Conservation (phyloP, 129 eudicot genomes). For the Tagetes erecta region DNA sequence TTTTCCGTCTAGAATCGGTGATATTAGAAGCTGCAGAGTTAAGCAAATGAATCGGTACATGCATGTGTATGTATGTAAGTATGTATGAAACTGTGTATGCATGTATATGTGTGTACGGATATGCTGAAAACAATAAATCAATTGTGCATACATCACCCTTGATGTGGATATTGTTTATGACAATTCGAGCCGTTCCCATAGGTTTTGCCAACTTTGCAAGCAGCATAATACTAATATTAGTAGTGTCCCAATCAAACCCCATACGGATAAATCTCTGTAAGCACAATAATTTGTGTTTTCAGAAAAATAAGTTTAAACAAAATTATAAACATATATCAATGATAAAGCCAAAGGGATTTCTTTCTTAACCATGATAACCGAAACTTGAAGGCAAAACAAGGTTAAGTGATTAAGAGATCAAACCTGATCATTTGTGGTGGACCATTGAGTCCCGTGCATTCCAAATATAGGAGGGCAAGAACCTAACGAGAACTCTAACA, state of each 20-base stretch:
- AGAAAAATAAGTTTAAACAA: not conserved
- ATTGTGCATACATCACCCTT: slow-evolving; percentile 89
- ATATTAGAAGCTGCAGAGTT: slow-evolving; percentile 63
- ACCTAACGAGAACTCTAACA: slow-evolving; percentile 86
- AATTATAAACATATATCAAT: not conserved
- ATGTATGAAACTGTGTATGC: not conserved
- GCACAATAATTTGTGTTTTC: not conserved
- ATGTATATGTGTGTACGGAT: not conserved
- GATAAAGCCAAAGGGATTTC: slow-evolving; percentile 8
- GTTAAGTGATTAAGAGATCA: slow-evolving; percentile 20
- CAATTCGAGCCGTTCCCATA: slow-evolving; percentile 91
- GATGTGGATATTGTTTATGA: slow-evolving; percentile 76
- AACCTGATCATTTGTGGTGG: slow-evolving; percentile 76
- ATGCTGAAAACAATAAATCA: slow-evolving; percentile 6
- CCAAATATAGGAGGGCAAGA: slow-evolving; percentile 79
- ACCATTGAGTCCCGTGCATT: slow-evolving; percentile 84
- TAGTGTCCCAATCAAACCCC: slow-evolving; percentile 96
- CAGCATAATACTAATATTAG: slow-evolving; percentile 78
- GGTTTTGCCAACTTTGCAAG: slow-evolving; percentile 87
- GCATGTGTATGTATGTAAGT: not conserved
- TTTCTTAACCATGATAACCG: not conserved
- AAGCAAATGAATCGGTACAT: slow-evolving; percentile 14
- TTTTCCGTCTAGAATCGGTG: slow-evolving; percentile 87
- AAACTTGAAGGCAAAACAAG: not conserved
- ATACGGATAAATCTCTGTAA: slow-evolving; percentile 68